A percentile compares a stretch with the other conserved stretches of the same genome.
Conservation (phyloP, 345 rosid species). For the Gossypium longicalyx region DNA sequence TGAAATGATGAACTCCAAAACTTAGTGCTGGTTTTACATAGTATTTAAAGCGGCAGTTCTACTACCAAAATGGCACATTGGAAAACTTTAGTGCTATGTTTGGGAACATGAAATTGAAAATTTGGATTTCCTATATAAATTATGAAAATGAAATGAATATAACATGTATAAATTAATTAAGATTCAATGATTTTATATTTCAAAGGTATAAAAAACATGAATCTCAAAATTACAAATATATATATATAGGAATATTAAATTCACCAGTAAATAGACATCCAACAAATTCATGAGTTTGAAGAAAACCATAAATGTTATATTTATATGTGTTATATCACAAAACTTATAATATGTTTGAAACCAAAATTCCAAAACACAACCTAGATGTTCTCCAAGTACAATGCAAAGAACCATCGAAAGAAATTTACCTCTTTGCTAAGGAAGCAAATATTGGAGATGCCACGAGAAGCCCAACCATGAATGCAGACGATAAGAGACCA, state of each 20-base stretch:
- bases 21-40: neutral
- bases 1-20: neutral
- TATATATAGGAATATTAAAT: no score
- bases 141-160: neutral
- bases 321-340: neutral
- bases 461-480: slow-evolving; percentile 93
- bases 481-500: slow-evolving; percentile 95
- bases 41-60: neutral
- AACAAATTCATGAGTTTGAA: neutral
- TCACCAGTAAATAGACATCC: neutral
- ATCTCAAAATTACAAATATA: neutral
- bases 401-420: neutral
- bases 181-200: neutral
- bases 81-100: neutral
- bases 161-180: neutral
- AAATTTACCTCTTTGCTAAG: slow-evolving; percentile 66
- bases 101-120: neutral
- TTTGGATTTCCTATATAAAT: neutral
- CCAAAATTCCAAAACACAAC: neutral
- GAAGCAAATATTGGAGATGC: slow-evolving; percentile 93
- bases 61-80: neutral
- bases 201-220: neutral
- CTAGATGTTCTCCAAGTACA: neutral
- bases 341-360: neutral
- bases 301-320: neutral